phyloP scores from a whole-genome alignment of 2,329 filamentous ascomycete genomes.

The Neofusicoccum umdonicola region DNA sequence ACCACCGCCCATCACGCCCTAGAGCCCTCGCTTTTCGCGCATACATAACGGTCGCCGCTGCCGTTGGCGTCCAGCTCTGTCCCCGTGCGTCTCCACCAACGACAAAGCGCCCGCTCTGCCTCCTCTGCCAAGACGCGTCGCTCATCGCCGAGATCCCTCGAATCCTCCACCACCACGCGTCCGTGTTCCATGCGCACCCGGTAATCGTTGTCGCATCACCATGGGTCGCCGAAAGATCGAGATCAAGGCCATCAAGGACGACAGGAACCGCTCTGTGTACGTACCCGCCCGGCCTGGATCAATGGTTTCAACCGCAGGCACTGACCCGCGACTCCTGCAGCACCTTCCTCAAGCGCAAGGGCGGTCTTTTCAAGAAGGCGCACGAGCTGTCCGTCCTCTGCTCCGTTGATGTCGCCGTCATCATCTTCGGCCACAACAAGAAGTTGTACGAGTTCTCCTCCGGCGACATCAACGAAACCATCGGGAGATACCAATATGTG shows the following conservation, averaged over 20 bases:
- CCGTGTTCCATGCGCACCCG: conserved; percentile 14
- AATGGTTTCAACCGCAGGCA: conserved; percentile 24
- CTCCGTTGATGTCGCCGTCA: conserved; percentile 96
- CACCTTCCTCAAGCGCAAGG: conserved; percentile 98
- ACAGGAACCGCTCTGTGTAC: conserved; percentile 96
- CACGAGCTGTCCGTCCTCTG: conserved; percentile 97
- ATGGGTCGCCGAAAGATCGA: conserved; percentile 99
- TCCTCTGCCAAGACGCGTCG: conserved; percentile 13
- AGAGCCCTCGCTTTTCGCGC: background rate
- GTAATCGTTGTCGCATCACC: conserved; percentile 19
- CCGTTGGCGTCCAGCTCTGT: background rate
- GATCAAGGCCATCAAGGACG: conserved; percentile 99
- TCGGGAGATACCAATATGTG: conserved; percentile 88
- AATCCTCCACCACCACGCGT: conserved; percentile 10
- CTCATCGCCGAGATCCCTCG: conserved; percentile 4
- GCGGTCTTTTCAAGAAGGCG: conserved; percentile 98
- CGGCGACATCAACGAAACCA: conserved; percentile 84
- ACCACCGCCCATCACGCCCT: background rate
- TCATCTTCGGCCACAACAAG: conserved; percentile 98
- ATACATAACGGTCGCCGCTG: conserved; percentile 15
- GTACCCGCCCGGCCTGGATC: conserved; percentile 36
- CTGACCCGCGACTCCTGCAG: conserved; percentile 47
- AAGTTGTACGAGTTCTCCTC: conserved; percentile 99
- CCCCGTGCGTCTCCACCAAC: conserved; percentile 2
- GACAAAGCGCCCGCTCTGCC: conserved; percentile 15